These are phyloP conservation scores for Arabis hirsuta DNA, from an alignment of 345 rosid genomes.

Conservation along the genomic window DNA sequence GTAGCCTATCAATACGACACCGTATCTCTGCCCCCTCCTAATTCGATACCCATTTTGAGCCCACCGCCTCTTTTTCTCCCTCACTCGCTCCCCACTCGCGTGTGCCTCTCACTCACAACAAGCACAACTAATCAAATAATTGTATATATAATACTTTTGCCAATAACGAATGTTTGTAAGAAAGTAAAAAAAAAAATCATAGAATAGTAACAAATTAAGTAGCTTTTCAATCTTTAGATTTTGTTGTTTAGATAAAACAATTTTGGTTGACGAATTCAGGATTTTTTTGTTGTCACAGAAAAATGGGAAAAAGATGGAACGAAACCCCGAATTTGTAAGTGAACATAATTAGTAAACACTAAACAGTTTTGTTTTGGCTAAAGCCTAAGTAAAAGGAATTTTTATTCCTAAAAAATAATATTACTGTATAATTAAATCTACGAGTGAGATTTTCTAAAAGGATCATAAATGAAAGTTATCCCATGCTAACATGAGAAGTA, in stretches of 20 bases:
- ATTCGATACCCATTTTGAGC: slow-evolving; percentile 46
- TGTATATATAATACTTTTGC: background rate
- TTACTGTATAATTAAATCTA: background rate
- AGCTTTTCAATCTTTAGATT: too few relatives aligned
- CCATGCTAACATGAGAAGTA: slow-evolving; percentile 10
- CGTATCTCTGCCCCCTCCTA: slow-evolving; percentile 44
- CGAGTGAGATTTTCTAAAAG: background rate
- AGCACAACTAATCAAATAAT: background rate
- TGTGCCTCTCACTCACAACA: background rate
- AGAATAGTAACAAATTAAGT: too few relatives aligned
- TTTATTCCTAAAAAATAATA: too few relatives aligned
- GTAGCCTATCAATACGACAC: slow-evolving; percentile 45
- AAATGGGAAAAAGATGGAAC: too few relatives aligned
- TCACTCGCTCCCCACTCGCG: slow-evolving; percentile 13
- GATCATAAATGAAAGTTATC: background rate
- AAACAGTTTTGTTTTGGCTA: too few relatives aligned
- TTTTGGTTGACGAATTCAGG: too few relatives aligned
- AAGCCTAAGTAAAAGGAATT: too few relatives aligned
- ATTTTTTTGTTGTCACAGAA: too few relatives aligned
- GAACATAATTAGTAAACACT: too few relatives aligned
- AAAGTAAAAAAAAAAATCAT: background rate
- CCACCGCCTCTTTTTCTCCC: slow-evolving; percentile 37
- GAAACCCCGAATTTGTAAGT: too few relatives aligned
- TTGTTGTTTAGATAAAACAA: too few relatives aligned
- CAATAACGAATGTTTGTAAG: background rate